These are phyloP conservation scores for Drosera spatulata DNA, from an alignment of 179 eudicot species.

Conservation along the genomic window DNA sequence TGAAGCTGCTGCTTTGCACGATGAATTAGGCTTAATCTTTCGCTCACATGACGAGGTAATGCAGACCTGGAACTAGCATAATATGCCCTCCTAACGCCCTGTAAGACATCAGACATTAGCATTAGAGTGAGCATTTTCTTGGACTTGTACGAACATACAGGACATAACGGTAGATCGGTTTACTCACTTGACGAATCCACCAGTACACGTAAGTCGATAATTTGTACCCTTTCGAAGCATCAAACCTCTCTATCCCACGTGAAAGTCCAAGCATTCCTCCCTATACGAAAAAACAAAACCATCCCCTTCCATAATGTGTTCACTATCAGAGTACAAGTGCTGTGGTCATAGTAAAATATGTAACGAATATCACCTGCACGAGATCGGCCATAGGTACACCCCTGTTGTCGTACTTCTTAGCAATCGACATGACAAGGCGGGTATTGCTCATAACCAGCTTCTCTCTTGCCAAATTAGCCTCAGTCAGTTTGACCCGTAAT, in stretches of 20 bases:
- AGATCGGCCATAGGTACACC: conserved; percentile 98
- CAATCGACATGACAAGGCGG: conserved; percentile 93
- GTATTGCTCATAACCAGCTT: conserved; percentile 89
- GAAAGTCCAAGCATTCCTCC: conserved; percentile 91
- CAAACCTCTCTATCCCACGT: conserved; percentile 93
- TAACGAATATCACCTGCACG: conserved; percentile 51
- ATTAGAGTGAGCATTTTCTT: too few species aligned
- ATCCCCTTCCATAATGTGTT: too few species aligned
- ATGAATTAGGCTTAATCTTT: conserved; percentile 66
- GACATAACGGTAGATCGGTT: neutral
- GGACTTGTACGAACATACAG: too few species aligned
- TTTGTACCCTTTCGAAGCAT: conserved; percentile 88
- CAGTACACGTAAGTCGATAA: conserved; percentile 97
- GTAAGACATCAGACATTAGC: conserved; percentile 14
- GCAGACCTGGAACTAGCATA: conserved; percentile 72
- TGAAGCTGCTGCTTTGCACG: conserved; percentile 62
- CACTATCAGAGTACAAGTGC: too few species aligned
- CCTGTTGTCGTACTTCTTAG: conserved; percentile 83
- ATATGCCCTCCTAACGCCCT: conserved; percentile 89
- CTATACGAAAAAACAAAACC: conserved; percentile 16
- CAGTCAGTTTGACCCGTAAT: conserved; percentile 50
- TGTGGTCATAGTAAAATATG: neutral
- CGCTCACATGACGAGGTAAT: conserved; percentile 79
- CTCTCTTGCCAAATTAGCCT: conserved; percentile 84
- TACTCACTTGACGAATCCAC: conserved; percentile 96